Conservation (phyloP, 2,329 filamentous ascomycete genomes). For the Akanthomyces lecanii region DNA sequence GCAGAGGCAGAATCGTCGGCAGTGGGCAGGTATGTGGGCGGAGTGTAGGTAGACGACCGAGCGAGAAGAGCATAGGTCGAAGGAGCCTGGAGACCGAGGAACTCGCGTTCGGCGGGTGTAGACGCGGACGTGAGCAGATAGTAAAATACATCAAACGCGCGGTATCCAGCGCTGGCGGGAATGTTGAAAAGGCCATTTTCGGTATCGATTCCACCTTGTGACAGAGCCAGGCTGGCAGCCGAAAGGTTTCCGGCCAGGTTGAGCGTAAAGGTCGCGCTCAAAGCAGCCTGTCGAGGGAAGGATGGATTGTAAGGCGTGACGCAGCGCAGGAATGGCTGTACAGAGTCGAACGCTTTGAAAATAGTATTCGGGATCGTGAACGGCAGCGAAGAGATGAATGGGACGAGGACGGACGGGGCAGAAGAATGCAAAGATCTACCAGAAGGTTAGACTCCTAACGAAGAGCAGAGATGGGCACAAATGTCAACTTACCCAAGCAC, state of each 20-base stretch:
- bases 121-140: slow-evolving; percentile 92
- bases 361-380: slow-evolving; percentile 71
- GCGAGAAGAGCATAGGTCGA: slow-evolving; percentile 75
- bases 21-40: slow-evolving; percentile 84
- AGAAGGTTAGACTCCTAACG: background rate
- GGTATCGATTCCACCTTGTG: slow-evolving; percentile 85
- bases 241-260: slow-evolving; percentile 76
- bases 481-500: slow-evolving; percentile 66
- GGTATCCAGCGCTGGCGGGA: slow-evolving; percentile 72
- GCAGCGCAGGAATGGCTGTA: slow-evolving; percentile 82
- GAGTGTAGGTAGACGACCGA: slow-evolving; percentile 77
- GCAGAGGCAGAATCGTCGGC: slow-evolving; percentile 89
- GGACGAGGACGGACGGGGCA: slow-evolving; percentile 75
- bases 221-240: slow-evolving; percentile 70
- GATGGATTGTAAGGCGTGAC: slow-evolving; percentile 90
- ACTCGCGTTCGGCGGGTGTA: slow-evolving; percentile 82
- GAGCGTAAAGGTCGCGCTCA: slow-evolving; percentile 77
- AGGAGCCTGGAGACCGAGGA: slow-evolving; percentile 72
- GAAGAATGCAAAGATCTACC: slow-evolving; percentile 81
- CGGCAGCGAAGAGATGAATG: slow-evolving; percentile 78
- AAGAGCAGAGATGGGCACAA: slow-evolving; percentile 18
- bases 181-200: slow-evolving; percentile 74
- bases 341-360: slow-evolving; percentile 72
- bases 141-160: slow-evolving; percentile 97
- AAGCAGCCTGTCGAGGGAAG: slow-evolving; percentile 70